phyloP scores from a whole-genome alignment of 2,329 filamentous ascomycete genomes.

The Verticillium nonalfalfae region DNA sequence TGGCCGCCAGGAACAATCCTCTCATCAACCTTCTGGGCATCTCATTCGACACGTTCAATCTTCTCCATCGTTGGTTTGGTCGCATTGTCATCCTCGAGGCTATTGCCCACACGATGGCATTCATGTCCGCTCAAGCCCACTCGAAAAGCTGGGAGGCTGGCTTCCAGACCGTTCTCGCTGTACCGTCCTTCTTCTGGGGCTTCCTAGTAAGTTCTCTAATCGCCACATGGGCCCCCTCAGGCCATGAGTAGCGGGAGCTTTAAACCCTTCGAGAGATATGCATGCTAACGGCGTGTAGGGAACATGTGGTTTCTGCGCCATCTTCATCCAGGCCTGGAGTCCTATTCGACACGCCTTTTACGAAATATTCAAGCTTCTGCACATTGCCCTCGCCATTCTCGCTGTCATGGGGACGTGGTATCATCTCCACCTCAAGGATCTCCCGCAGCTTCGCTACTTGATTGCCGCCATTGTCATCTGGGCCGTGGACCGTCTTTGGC shows the following conservation, averaged over 20 bases:
- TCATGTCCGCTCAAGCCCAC: conserved; percentile 35
- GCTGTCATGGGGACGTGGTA: conserved; percentile 61
- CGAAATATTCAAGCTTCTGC: conserved; percentile 68
- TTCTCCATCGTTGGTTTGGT: conserved; percentile 75
- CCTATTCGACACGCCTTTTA: conserved; percentile 72
- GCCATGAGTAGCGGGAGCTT: neutral
- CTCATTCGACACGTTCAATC: conserved; percentile 77
- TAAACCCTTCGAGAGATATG: conserved; percentile 3
- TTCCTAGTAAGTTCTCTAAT: conserved; percentile 42
- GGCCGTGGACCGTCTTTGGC: conserved; percentile 55
- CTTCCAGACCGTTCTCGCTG: conserved; percentile 26
- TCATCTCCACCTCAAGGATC: conserved; percentile 49
- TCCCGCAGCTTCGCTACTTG: conserved; percentile 52
- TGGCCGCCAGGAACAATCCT: conserved; percentile 73
- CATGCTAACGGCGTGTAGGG: conserved; percentile 30
- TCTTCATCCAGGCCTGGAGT: conserved; percentile 64
- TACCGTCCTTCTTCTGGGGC: conserved; percentile 50
- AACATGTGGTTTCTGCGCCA: conserved; percentile 52
- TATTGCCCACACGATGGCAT: conserved; percentile 59
- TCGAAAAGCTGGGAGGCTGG: conserved; percentile 40
- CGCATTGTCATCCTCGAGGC: conserved; percentile 68
- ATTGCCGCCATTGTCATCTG: conserved; percentile 61
- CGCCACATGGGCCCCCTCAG: conserved; percentile 4
- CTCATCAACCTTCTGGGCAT: conserved; percentile 66
- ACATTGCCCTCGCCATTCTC: conserved; percentile 57